phyloP scores from a whole-genome alignment of 140 eudicot species.

The Senecio squalidus region DNA sequence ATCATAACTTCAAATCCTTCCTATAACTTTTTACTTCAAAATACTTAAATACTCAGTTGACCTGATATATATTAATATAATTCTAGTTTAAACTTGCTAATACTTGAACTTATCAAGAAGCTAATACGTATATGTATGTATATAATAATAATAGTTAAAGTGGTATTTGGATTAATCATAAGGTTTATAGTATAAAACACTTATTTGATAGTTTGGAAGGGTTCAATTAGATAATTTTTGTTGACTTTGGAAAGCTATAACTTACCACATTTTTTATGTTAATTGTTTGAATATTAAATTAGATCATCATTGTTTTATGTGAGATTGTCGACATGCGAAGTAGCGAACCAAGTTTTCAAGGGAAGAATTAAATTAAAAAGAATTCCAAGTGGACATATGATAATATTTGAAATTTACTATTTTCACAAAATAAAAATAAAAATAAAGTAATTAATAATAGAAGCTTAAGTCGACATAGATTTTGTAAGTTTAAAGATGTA shows the following conservation, averaged over 20 bases:
- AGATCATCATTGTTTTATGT: background rate
- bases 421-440: background rate
- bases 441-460: too few relatives aligned
- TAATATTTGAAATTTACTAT: background rate
- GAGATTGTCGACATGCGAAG: slow-evolving; percentile 16
- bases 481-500: too few relatives aligned
- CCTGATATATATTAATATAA: too few relatives aligned
- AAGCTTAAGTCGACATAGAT: too few relatives aligned
- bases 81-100: too few relatives aligned
- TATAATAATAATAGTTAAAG: background rate
- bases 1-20: too few relatives aligned
- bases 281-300: background rate
- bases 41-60: too few relatives aligned
- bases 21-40: too few relatives aligned
- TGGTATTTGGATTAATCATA: slow-evolving; percentile 1
- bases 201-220: slow-evolving; percentile 13
- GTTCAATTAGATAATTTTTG: background rate
- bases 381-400: background rate
- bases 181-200: background rate
- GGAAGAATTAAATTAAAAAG: background rate
- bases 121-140: too few relatives aligned
- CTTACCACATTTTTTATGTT: background rate
- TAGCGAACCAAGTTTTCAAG: slow-evolving; percentile 4
- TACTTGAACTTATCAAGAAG: too few relatives aligned
- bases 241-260: background rate